These are phyloP conservation scores for Flaveria linearis DNA, from an alignment of 129 eudicot genomes.

Conservation along the genomic window DNA sequence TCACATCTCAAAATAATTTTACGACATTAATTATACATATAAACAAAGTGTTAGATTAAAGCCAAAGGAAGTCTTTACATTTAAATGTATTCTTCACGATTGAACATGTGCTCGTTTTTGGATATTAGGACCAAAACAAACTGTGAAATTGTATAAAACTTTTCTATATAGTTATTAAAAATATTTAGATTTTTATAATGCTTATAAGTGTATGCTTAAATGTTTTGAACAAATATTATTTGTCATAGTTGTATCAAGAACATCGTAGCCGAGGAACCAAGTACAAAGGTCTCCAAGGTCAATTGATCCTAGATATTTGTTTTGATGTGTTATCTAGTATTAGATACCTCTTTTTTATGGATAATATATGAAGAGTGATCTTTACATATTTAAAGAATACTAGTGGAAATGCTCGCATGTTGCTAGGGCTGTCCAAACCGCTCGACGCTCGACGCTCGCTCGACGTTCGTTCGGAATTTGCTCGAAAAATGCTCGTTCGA, in stretches of 20 bases:
- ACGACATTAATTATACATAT: neutral
- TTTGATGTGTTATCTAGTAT: no score
- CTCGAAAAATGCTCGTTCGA: no score
- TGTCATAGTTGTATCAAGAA: neutral
- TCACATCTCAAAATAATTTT: neutral
- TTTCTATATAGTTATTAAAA: neutral
- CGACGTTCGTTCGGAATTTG: no score
- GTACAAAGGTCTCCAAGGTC: no score
- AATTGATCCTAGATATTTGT: no score
- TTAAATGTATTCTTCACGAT: conserved; percentile 15
- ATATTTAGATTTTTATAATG: neutral
- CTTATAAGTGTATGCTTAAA: neutral
- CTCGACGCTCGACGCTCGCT: no score
- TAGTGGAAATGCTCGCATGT: no score
- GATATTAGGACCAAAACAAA: conserved; percentile 4
- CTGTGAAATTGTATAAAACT: neutral
- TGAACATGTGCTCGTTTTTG: conserved; percentile 25
- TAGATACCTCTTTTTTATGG: no score
- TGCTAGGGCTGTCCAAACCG: no score
- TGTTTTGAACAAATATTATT: neutral
- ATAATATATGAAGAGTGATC: no score
- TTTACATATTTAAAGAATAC: no score
- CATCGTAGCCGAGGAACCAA: no score
- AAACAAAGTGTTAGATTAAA: conserved; percentile 30
- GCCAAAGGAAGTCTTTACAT: conserved; percentile 30